phyloP scores from a whole-genome alignment of 768 basidiomycete genomes.

The Suillus sp. region DNA sequence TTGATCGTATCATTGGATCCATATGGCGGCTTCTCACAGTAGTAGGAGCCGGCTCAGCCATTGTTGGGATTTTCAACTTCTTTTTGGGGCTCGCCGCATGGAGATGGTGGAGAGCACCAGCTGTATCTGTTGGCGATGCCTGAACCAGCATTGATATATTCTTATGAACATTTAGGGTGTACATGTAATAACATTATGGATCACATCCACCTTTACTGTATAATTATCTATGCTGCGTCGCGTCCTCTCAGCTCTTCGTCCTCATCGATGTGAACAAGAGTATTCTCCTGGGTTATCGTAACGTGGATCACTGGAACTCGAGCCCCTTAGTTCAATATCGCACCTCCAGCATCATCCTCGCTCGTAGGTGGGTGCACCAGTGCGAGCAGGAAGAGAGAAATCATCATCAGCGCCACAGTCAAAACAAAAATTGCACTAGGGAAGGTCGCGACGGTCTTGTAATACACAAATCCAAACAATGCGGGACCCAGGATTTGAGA shows the following conservation, averaged over 20 bases:
- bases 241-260: neutral
- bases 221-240: neutral
- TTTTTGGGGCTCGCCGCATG: slow-evolving; percentile 66
- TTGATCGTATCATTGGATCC: slow-evolving; percentile 78
- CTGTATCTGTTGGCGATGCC: slow-evolving; percentile 13
- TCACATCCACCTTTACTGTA: neutral
- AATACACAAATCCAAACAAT: slow-evolving; percentile 71
- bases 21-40: slow-evolving; percentile 77
- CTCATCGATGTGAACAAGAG: slow-evolving; percentile 10
- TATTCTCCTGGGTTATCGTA: slow-evolving; percentile 5
- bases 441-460: slow-evolving; percentile 67
- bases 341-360: slow-evolving; percentile 10
- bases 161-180: neutral
- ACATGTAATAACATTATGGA: neutral
- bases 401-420: slow-evolving; percentile 39
- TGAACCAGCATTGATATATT: slow-evolving; percentile 16
- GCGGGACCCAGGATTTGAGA: slow-evolving; percentile 71
- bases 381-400: slow-evolving; percentile 47
- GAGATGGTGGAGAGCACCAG: slow-evolving; percentile 52
- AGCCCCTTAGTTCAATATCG: slow-evolving; percentile 1
- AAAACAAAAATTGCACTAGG: slow-evolving; percentile 73
- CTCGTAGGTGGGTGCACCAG: slow-evolving; percentile 46
- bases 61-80: slow-evolving; percentile 74
- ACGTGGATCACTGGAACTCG: slow-evolving; percentile 7
- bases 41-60: slow-evolving; percentile 74